Percentiles rank a stretch among this genome's conserved stretches.
These are phyloP conservation scores for Tricholoma matsutake DNA, from an alignment of 768 basidiomycete genomes.

Conservation along the genomic window DNA sequence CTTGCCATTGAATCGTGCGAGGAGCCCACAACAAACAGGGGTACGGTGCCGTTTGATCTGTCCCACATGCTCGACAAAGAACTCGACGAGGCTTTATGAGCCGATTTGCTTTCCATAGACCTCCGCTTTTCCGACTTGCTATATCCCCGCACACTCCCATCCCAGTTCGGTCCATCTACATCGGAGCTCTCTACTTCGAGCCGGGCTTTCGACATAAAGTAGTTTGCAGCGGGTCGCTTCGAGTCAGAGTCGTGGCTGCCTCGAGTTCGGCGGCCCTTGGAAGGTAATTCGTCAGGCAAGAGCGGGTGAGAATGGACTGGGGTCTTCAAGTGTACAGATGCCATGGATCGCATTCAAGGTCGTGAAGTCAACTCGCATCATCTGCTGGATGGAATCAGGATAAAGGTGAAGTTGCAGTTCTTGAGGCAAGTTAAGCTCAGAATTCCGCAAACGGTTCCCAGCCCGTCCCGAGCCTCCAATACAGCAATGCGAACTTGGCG, in stretches of 20 bases:
- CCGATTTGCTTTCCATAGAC: slow-evolving; percentile 15
- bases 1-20: slow-evolving; percentile 25
- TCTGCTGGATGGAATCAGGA: background rate
- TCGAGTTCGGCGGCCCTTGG: slow-evolving; percentile 49
- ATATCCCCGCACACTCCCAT: slow-evolving; percentile 57
- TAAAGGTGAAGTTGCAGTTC: background rate
- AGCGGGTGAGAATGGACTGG: slow-evolving; percentile 75
- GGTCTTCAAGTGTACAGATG: slow-evolving; percentile 43
- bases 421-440: background rate
- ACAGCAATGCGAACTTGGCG: too few species aligned
- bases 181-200: slow-evolving; percentile 43
- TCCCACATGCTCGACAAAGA: slow-evolving; percentile 43
- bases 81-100: slow-evolving; percentile 28
- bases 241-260: slow-evolving; percentile 30
- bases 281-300: slow-evolving; percentile 49
- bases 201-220: slow-evolving; percentile 62
- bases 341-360: slow-evolving; percentile 20
- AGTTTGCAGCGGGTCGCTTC: slow-evolving; percentile 41
- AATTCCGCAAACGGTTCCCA: background rate
- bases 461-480: background rate
- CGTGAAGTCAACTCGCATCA: background rate
- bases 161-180: slow-evolving; percentile 29
- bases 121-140: slow-evolving; percentile 37
- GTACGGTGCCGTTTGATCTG: slow-evolving; percentile 22
- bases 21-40: slow-evolving; percentile 44